A percentile compares a stretch with the other conserved stretches of the same genome.
Evolutionary conservation across 805 yeast genomes (phyloP).

Genomic region (Jamesozyma gamospora): DNA sequence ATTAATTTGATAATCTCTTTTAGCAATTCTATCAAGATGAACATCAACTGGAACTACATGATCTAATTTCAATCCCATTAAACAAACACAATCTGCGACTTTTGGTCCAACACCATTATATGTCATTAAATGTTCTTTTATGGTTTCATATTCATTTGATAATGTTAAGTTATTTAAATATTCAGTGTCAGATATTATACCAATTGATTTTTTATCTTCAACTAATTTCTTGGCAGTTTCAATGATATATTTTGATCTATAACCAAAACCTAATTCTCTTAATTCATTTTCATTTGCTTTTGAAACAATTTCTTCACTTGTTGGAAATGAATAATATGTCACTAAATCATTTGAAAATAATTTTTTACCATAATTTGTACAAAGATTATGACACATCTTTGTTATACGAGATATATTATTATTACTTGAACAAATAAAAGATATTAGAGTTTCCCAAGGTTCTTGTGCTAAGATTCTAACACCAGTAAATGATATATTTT

Average conservation of each 20-base stretch:
- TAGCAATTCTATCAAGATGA: conserved; percentile 85
- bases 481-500: conserved; percentile 39
- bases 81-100: conserved; percentile 92
- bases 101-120: conserved; percentile 93
- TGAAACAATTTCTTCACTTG: conserved; percentile 40
- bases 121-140: conserved; percentile 37
- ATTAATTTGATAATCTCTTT: conserved; percentile 58
- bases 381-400: conserved; percentile 77
- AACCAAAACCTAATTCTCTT: conserved; percentile 60
- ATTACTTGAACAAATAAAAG: conserved; percentile 92
- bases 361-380: conserved; percentile 57
- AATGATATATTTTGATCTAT: conserved; percentile 79
- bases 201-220: conserved; percentile 20
- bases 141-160: conserved; percentile 33
- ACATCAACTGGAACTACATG: conserved; percentile 93
- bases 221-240: conserved; percentile 57
- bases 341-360: conserved; percentile 45
- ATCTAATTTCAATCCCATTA: conserved; percentile 58
- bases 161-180: conserved; percentile 31
- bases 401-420: conserved; percentile 90
- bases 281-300: conserved; percentile 37
- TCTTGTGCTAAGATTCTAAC: conserved; percentile 83
- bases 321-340: conserved; percentile 65
- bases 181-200: conserved; percentile 22
- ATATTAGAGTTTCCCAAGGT: conserved; percentile 90